A percentile compares a stretch with the other conserved stretches of the same genome.
phyloP scores from a whole-genome alignment of 2,329 filamentous ascomycete genomes.

The Neopestalotiopsis clavispora region DNA sequence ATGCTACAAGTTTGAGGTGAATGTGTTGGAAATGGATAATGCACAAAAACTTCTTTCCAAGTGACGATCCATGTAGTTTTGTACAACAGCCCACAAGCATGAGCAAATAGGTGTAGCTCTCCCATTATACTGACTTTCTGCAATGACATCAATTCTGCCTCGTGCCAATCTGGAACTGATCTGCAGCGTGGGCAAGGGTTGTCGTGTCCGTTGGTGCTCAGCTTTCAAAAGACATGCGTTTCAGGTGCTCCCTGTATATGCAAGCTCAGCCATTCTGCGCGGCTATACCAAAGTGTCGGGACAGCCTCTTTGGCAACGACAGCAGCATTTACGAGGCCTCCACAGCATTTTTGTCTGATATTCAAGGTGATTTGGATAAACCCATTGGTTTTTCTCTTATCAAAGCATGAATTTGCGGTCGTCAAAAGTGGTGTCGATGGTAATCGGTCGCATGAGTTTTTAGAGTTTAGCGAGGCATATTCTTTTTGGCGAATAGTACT shows the following conservation, averaged over 20 bases:
- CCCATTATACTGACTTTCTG: background rate
- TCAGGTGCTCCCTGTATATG: background rate
- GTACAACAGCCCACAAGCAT: background rate
- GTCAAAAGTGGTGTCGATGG: background rate
- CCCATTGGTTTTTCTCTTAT: background rate
- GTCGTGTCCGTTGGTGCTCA: background rate
- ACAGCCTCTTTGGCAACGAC: background rate
- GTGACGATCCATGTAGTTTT: background rate
- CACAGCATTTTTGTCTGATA: background rate
- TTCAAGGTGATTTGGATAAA: background rate
- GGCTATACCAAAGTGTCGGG: background rate
- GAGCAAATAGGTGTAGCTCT: background rate
- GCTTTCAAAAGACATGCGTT: background rate
- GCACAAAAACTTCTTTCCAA: background rate
- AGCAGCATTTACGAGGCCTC: background rate
- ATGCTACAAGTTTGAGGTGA: too few species aligned
- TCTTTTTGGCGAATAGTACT: background rate
- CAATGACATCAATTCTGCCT: background rate
- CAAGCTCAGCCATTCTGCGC: background rate
- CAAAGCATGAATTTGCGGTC: background rate
- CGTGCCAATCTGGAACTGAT: background rate
- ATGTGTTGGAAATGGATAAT: too few species aligned
- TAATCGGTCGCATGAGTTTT: background rate
- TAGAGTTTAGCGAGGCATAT: background rate
- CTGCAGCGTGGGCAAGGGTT: background rate